These are phyloP conservation scores for Cercospora nicotianae DNA, from an alignment of 2,329 filamentous ascomycete genomes.

Conservation along the genomic window DNA sequence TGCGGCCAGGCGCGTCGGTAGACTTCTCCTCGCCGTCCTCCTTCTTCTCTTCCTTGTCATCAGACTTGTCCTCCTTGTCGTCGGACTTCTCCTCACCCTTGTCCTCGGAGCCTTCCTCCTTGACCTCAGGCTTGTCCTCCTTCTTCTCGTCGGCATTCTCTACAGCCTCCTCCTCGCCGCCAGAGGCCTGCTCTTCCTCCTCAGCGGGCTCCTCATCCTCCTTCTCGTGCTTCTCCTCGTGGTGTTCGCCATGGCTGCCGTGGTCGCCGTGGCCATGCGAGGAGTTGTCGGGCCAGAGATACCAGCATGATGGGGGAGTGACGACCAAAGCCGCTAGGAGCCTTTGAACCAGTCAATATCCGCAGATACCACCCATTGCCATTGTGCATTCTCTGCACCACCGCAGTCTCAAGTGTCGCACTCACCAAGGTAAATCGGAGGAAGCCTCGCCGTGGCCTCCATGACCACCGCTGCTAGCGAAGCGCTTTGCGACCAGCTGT, in stretches of 20 bases:
- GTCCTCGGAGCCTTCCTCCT: constrained; percentile 14
- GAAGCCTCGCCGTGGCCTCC: constrained; percentile 26
- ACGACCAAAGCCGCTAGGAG: constrained; percentile 40
- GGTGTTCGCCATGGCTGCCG: constrained; percentile 40
- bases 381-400: neutral
- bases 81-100: constrained; percentile 20
- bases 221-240: constrained; percentile 25
- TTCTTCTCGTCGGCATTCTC: constrained; percentile 23
- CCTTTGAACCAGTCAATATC: constrained; percentile 35
- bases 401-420: neutral
- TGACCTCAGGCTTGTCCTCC: constrained; percentile 20
- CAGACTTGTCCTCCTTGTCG: constrained; percentile 26
- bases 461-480: constrained; percentile 32
- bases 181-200: constrained; percentile 27
- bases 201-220: constrained; percentile 23
- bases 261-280: constrained; percentile 36
- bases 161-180: constrained; percentile 18
- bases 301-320: constrained; percentile 40
- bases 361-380: neutral
- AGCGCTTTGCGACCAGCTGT: constrained; percentile 33
- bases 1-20: constrained; percentile 27
- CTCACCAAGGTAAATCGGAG: constrained; percentile 35
- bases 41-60: constrained; percentile 33
- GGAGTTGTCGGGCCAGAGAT: constrained; percentile 40
- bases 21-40: constrained; percentile 20